A percentile compares a stretch with the other conserved stretches of the same genome.
Conservation (phyloP, 2,329 filamentous ascomycete species). For the Diaporthe sp. region DNA sequence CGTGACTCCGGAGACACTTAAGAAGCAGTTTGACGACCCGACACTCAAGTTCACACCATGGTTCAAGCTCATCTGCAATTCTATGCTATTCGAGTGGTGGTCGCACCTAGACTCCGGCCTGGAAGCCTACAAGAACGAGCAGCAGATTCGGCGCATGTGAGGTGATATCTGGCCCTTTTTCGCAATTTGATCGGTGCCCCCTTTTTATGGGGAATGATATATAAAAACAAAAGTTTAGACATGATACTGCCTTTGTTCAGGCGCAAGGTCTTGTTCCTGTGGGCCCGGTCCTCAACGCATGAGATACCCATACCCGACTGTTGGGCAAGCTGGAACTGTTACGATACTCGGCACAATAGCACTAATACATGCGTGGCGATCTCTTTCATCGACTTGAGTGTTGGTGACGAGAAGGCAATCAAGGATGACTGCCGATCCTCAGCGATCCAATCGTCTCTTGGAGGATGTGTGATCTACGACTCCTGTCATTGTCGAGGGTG, state of each 20-base stretch:
- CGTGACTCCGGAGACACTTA: slow-evolving; percentile 84
- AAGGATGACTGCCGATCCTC: not conserved
- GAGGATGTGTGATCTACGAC: not conserved
- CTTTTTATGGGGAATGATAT: not conserved
- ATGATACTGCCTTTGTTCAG: slow-evolving; percentile 3
- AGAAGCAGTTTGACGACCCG: slow-evolving; percentile 85
- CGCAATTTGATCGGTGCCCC: not conserved
- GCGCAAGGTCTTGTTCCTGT: not conserved
- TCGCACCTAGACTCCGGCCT: slow-evolving; percentile 82
- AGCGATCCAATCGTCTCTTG: not conserved
- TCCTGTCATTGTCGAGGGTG: not conserved
- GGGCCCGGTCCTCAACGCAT: not conserved
- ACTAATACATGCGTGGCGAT: slow-evolving; percentile 24
- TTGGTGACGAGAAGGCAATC: no score
- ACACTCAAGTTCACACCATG: slow-evolving; percentile 91
- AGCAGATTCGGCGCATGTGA: slow-evolving; percentile 86
- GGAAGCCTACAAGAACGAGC: slow-evolving; percentile 87
- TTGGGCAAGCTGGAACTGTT: slow-evolving; percentile 5
- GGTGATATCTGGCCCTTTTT: not conserved
- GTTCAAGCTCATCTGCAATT: slow-evolving; percentile 99
- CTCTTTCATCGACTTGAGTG: not conserved
- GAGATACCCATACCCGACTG: slow-evolving; percentile 27
- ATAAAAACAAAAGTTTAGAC: slow-evolving; percentile 4
- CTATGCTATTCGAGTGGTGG: slow-evolving; percentile 99
- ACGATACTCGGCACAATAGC: slow-evolving; percentile 18